These are phyloP conservation scores for Blastocystis sp. DNA, from an alignment of 352 stramenopile species.

Conservation along the genomic window DNA sequence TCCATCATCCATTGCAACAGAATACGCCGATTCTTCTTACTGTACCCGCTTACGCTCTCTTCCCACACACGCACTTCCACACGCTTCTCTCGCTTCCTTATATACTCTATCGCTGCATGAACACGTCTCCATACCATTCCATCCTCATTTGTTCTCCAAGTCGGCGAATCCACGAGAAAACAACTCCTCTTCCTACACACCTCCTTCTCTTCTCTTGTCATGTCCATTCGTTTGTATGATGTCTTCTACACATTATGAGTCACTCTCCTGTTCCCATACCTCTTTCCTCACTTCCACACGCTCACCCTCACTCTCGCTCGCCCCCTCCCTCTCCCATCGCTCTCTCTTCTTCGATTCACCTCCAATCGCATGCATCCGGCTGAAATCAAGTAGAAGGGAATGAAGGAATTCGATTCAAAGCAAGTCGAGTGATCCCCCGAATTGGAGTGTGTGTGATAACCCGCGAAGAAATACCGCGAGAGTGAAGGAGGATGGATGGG, in stretches of 20 bases:
- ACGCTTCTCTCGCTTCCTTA: neutral
- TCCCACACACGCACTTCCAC: neutral
- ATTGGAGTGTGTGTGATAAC: neutral
- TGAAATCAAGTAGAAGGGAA: neutral
- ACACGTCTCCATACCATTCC: neutral
- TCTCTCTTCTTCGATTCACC: neutral
- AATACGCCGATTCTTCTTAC: neutral
- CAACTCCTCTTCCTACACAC: neutral
- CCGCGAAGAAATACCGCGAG: neutral
- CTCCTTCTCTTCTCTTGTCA: neutral
- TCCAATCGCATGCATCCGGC: neutral
- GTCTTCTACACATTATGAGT: neutral
- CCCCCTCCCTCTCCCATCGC: neutral
- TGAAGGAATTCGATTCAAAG: neutral
- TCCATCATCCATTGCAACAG: neutral
- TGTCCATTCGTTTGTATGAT: neutral
- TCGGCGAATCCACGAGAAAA: neutral
- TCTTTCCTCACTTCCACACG: neutral
- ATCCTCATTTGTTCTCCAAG: neutral
- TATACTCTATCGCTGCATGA: neutral
- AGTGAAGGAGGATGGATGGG: neutral
- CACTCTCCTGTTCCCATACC: neutral
- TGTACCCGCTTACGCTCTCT: neutral
- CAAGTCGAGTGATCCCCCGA: neutral
- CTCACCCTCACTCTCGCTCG: neutral